Percentiles rank a stretch among this genome's conserved stretches.
These are phyloP conservation scores for Pestalotiopsis sp. DNA, from an alignment of 2,329 filamentous ascomycete genomes.

Conservation along the genomic window DNA sequence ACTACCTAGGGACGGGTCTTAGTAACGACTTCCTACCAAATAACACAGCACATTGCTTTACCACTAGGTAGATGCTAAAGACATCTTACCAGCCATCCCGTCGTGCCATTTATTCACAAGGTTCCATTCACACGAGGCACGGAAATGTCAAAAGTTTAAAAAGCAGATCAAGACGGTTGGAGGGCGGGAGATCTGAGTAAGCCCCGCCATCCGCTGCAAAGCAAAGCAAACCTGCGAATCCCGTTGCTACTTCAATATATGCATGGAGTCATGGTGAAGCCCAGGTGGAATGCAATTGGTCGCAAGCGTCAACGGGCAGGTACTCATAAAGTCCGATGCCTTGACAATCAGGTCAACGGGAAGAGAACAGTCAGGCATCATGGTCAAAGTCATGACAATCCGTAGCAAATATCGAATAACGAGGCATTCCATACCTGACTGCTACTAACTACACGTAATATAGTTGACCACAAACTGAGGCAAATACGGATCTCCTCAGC, in stretches of 20 bases:
- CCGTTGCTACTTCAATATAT: not conserved
- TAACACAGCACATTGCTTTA: not conserved
- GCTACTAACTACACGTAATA: too few relatives aligned
- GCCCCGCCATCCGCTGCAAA: not conserved
- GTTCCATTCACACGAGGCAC: not conserved
- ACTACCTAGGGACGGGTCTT: not conserved
- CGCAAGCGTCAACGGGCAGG: not conserved
- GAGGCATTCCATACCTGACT: too few relatives aligned
- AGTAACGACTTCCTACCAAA: not conserved
- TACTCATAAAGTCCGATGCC: not conserved
- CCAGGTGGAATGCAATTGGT: not conserved
- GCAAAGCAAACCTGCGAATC: not conserved
- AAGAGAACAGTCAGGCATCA: not conserved
- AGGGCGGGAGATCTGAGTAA: not conserved
- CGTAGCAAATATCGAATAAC: too few relatives aligned
- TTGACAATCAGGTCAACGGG: not conserved
- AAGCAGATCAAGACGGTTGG: not conserved
- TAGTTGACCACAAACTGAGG: too few relatives aligned
- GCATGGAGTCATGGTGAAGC: not conserved
- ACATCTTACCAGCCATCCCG: not conserved
- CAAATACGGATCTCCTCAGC: too few relatives aligned
- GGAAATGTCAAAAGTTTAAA: not conserved
- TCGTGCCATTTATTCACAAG: not conserved
- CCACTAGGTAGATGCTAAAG: too few relatives aligned
- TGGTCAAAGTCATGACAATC: too few relatives aligned